Percentiles rank a stretch among this genome's conserved stretches.
Conservation (phyloP, 768 basidiomycete genomes). For the Lactarius hatsudake region DNA sequence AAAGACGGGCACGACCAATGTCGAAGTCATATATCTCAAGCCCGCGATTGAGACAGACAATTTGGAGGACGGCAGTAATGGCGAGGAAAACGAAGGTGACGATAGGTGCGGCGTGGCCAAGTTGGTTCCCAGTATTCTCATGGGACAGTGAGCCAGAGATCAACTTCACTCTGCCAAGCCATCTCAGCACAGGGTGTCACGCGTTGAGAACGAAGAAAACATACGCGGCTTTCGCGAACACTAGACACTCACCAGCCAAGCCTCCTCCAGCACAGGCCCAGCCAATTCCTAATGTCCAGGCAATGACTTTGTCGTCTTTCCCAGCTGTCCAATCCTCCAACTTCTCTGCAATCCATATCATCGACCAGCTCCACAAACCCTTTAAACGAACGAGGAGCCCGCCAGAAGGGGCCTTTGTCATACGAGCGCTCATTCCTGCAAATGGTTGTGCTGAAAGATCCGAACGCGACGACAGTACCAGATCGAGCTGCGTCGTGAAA, state of each 20-base stretch:
- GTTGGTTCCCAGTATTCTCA: constrained; percentile 81
- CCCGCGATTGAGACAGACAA: constrained; percentile 87
- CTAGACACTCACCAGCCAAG: constrained; percentile 83
- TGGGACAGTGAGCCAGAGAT: constrained; percentile 74
- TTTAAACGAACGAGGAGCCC: constrained; percentile 36
- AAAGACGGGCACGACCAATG: constrained; percentile 90
- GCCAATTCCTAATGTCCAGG: constrained; percentile 88
- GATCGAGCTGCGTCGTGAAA: constrained; percentile 70
- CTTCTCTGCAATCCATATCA: constrained; percentile 55
- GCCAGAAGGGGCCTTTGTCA: constrained; percentile 21
- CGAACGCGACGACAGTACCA: constrained; percentile 63
- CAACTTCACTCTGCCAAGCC: constrained; percentile 62
- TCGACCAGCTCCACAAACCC: constrained; percentile 44
- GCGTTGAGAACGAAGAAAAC: constrained; percentile 30
- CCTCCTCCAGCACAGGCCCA: constrained; percentile 95
- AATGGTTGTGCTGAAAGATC: constrained; percentile 65
- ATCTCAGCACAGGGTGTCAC: neutral
- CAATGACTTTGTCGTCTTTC: constrained; percentile 80
- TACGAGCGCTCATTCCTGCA: constrained; percentile 39
- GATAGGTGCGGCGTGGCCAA: constrained; percentile 77
- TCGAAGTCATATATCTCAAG: constrained; percentile 90
- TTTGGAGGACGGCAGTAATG: constrained; percentile 82
- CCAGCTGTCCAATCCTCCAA: constrained; percentile 74
- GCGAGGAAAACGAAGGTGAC: constrained; percentile 58
- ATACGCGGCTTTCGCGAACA: constrained; percentile 77